These are phyloP conservation scores for Acanthamoeba culbertsoni DNA, from an alignment of 208 protist genomes.

Conservation along the genomic window DNA sequence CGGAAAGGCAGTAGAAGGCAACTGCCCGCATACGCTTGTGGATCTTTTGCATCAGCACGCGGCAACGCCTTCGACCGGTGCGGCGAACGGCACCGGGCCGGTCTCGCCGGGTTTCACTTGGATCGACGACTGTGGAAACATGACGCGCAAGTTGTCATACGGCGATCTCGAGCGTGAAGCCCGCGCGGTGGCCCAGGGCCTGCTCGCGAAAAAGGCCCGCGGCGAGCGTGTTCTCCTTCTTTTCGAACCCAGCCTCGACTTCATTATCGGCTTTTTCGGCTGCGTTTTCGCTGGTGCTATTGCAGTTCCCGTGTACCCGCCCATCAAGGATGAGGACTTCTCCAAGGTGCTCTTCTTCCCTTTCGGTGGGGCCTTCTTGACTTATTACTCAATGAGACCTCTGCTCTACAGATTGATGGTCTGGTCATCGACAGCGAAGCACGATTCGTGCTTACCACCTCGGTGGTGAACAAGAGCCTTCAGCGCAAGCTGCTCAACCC, in stretches of 20 bases:
- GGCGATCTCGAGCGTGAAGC: background rate
- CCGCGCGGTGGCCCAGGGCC: background rate
- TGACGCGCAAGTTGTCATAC: background rate
- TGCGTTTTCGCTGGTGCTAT: slow-evolving; percentile 26
- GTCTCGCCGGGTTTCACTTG: background rate
- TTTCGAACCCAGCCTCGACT: slow-evolving; percentile 1
- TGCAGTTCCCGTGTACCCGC: background rate
- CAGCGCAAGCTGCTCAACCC: slow-evolving; percentile 12
- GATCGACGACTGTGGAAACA: slow-evolving; percentile 10
- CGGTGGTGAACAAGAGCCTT: background rate
- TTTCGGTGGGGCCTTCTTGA: too few species aligned
- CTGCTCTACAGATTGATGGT: background rate
- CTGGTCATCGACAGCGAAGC: slow-evolving; percentile 15
- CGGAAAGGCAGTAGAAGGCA: background rate
- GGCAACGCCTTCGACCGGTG: background rate
- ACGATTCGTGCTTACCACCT: slow-evolving; percentile 9
- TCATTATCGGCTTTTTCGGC: background rate
- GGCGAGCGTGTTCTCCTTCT: background rate
- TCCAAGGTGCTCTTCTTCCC: background rate
- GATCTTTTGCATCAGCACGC: background rate
- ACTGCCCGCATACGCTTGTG: background rate
- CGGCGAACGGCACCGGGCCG: background rate
- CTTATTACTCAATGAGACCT: too few species aligned
- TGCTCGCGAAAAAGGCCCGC: background rate
- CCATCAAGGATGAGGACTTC: background rate